A percentile compares a stretch with the other conserved stretches of the same genome.
These are phyloP conservation scores for Hypoxylon sp. DNA, from an alignment of 2,329 filamentous ascomycete genomes.

Conservation along the genomic window DNA sequence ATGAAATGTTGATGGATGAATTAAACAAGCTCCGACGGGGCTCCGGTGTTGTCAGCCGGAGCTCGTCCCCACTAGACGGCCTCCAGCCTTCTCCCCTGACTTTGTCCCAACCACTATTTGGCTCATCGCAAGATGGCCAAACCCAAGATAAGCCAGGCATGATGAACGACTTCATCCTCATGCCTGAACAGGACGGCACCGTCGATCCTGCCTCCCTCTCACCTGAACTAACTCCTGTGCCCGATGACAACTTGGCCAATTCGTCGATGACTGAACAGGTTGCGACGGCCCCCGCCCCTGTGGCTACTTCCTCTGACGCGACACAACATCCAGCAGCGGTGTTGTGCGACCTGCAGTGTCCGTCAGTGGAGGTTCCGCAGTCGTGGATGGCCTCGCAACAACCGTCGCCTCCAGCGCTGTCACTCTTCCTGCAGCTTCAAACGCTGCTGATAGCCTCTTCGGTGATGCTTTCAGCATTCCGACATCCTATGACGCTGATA, in stretches of 20 bases:
- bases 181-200: conserved; percentile 62
- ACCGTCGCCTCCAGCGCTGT: conserved; percentile 59
- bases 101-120: conserved; percentile 72
- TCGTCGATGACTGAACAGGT: conserved; percentile 47
- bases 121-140: conserved; percentile 53
- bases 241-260: conserved; percentile 58
- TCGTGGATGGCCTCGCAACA: conserved; percentile 62
- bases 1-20: conserved; percentile 65
- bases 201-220: conserved; percentile 75
- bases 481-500: conserved; percentile 79
- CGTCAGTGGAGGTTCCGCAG: conserved; percentile 77
- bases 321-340: conserved; percentile 99
- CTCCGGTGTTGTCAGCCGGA: conserved; percentile 60
- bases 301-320: conserved; percentile 79
- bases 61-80: conserved; percentile 60
- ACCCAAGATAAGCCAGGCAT: conserved; percentile 56
- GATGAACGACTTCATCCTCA: conserved; percentile 63
- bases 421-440: conserved; percentile 68
- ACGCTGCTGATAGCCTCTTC: conserved; percentile 77
- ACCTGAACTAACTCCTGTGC: conserved; percentile 68
- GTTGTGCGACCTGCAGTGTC: conserved; percentile 99
- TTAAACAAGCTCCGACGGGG: conserved; percentile 65
- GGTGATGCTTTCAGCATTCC: conserved; percentile 77
- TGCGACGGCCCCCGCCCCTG: conserved; percentile 48
- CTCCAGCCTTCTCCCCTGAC: conserved; percentile 66